phyloP scores from a whole-genome alignment of 306 rosid species.

The Mucuna pruriens region DNA sequence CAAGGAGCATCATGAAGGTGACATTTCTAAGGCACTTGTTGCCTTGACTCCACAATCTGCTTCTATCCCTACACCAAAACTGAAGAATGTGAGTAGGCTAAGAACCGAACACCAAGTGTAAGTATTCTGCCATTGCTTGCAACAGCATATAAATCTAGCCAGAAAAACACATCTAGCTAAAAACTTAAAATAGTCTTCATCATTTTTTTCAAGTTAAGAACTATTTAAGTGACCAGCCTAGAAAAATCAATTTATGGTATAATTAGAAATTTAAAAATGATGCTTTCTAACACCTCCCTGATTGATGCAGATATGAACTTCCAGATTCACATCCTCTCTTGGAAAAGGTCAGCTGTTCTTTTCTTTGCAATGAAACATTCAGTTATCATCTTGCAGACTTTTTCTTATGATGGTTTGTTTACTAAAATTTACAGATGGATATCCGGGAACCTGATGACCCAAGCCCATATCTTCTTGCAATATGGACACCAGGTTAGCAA shows the following conservation, averaged over 20 bases:
- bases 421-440: slow-evolving; percentile 69
- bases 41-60: slow-evolving; percentile 63
- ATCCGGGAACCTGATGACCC: slow-evolving; percentile 91
- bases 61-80: slow-evolving; percentile 71
- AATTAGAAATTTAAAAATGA: slow-evolving; percentile 24
- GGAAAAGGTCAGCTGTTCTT: slow-evolving; percentile 62
- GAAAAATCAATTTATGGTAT: slow-evolving; percentile 4
- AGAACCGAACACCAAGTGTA: slow-evolving; percentile 98
- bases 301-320: slow-evolving; percentile 85
- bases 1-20: slow-evolving; percentile 62
- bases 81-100: slow-evolving; percentile 83
- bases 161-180: background rate
- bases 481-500: slow-evolving; percentile 93
- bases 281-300: slow-evolving; percentile 36
- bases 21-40: slow-evolving; percentile 86
- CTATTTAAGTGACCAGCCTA: slow-evolving; percentile 11
- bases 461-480: slow-evolving; percentile 94
- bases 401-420: slow-evolving; percentile 24
- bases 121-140: slow-evolving; percentile 41
- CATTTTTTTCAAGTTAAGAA: slow-evolving; percentile 4
- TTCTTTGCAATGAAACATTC: slow-evolving; percentile 22
- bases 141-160: background rate
- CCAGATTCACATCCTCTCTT: slow-evolving; percentile 96
- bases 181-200: slow-evolving; percentile 16
- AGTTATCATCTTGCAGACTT: slow-evolving; percentile 20